These are phyloP conservation scores for Sphagnum magellanicum DNA, from an alignment of 228 moss, liverwort and hornwort genomes.

Conservation along the genomic window DNA sequence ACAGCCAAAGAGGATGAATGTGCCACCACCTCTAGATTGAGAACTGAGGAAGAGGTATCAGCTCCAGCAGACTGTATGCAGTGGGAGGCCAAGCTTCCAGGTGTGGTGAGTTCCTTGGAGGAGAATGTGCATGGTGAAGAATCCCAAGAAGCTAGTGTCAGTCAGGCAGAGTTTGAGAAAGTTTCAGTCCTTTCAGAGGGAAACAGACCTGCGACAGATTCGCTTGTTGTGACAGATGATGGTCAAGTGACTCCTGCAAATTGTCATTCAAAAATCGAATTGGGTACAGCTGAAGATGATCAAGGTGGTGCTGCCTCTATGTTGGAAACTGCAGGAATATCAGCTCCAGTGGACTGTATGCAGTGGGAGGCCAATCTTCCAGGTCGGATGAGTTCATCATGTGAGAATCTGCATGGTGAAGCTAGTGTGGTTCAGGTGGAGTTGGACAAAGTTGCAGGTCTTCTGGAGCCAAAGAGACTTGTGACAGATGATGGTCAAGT, in stretches of 20 bases:
- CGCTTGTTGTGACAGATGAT: no score
- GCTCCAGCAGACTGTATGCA: neutral
- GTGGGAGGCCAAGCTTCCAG: neutral
- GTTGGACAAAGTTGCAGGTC: no score
- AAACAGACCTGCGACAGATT: neutral
- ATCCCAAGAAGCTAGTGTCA: no score
- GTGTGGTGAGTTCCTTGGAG: no score
- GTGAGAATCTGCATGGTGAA: no score
- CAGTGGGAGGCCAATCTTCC: constrained; percentile 9
- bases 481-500: no score
- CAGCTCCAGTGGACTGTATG: constrained; percentile 7
- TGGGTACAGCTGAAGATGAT: neutral
- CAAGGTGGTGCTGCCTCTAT: neutral
- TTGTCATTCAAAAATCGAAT: neutral
- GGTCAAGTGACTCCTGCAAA: neutral
- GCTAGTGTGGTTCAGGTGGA: no score
- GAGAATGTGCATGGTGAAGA: no score
- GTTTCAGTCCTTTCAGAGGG: constrained; percentile 2
- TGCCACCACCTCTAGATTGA: neutral
- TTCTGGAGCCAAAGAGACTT: constrained; percentile 6
- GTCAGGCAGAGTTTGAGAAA: no score
- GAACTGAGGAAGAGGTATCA: neutral
- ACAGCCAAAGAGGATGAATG: neutral
- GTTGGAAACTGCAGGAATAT: constrained; percentile 11
- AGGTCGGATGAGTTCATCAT: no score